Evolutionary conservation across 768 basidiomycete species (phyloP).

Genomic region (Amanita rimosa): DNA sequence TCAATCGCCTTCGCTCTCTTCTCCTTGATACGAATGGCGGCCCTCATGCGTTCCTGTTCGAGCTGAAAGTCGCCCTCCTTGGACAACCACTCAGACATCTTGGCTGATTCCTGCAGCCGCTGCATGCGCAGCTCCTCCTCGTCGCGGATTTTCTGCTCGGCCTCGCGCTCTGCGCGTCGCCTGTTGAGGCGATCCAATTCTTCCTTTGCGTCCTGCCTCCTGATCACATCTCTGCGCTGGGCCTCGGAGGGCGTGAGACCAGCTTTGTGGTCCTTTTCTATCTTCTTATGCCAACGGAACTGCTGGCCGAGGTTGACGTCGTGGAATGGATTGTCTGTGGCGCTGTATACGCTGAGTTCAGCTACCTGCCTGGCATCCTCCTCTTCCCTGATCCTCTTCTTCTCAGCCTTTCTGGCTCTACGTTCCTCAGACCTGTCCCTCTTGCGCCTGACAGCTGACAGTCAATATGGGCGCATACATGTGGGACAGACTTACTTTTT

Average conservation of each 20-base stretch:
- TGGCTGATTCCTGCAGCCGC: constrained; percentile 84
- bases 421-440: constrained; percentile 84
- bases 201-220: constrained; percentile 87
- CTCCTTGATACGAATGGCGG: constrained; percentile 90
- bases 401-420: constrained; percentile 78
- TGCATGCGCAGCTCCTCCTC: constrained; percentile 89
- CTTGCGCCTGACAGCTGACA: constrained; percentile 44
- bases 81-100: constrained; percentile 97
- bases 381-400: constrained; percentile 70
- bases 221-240: constrained; percentile 64
- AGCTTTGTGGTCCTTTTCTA: constrained; percentile 87
- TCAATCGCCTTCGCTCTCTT: constrained; percentile 98
- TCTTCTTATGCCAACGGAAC: constrained; percentile 99
- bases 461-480: neutral
- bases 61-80: constrained; percentile 97
- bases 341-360: constrained; percentile 93
- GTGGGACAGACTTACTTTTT: constrained; percentile 27
- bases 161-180: constrained; percentile 86
- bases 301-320: constrained; percentile 94
- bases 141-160: constrained; percentile 77
- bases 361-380: constrained; percentile 89
- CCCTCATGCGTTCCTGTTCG: constrained; percentile 84
- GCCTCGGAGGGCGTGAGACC: constrained; percentile 75
- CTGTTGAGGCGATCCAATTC: constrained; percentile 88
- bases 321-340: constrained; percentile 96